These are phyloP conservation scores for Domatiomyces catenatus DNA, from an alignment of 2,329 filamentous ascomycete species.

Conservation along the genomic window DNA sequence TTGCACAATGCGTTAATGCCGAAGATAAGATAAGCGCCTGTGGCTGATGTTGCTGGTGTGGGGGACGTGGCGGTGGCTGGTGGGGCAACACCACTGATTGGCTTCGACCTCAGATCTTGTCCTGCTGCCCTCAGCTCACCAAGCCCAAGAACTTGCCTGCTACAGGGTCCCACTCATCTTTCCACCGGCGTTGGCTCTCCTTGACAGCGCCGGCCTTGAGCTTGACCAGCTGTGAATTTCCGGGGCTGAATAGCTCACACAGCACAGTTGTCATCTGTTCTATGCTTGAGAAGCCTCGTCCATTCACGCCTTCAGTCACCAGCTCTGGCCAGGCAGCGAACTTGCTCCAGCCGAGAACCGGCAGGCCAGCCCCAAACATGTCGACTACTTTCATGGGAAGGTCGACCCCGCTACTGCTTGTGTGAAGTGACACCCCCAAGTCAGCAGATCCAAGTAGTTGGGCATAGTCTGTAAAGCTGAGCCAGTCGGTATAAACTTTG, in stretches of 20 bases:
- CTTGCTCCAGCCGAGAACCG: conserved; percentile 69
- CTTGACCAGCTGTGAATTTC: conserved; percentile 39
- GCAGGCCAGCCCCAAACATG: conserved; percentile 91
- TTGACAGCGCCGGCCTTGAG: conserved; percentile 55
- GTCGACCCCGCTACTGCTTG: conserved; percentile 84
- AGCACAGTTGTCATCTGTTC: conserved; percentile 51
- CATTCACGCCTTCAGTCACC: conserved; percentile 76
- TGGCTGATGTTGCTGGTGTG: too few species aligned
- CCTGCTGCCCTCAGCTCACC: background rate
- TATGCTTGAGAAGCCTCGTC: conserved; percentile 63
- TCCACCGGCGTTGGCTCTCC: conserved; percentile 69
- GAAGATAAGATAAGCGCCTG: background rate
- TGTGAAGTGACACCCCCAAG: conserved; percentile 81
- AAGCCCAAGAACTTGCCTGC: conserved; percentile 56
- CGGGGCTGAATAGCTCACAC: conserved; percentile 44
- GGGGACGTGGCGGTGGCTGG: too few species aligned
- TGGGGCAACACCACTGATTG: background rate
- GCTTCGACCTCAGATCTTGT: background rate
- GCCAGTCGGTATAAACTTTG: conserved; percentile 66
- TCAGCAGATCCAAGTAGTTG: conserved; percentile 69
- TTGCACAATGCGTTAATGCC: background rate
- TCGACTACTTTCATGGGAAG: conserved; percentile 98
- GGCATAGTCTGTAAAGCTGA: conserved; percentile 73
- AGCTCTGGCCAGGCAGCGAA: conserved; percentile 85
- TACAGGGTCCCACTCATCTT: conserved; percentile 80